These are phyloP conservation scores for Microcera coccophila DNA, from an alignment of 2,329 filamentous ascomycete species.

Conservation along the genomic window DNA sequence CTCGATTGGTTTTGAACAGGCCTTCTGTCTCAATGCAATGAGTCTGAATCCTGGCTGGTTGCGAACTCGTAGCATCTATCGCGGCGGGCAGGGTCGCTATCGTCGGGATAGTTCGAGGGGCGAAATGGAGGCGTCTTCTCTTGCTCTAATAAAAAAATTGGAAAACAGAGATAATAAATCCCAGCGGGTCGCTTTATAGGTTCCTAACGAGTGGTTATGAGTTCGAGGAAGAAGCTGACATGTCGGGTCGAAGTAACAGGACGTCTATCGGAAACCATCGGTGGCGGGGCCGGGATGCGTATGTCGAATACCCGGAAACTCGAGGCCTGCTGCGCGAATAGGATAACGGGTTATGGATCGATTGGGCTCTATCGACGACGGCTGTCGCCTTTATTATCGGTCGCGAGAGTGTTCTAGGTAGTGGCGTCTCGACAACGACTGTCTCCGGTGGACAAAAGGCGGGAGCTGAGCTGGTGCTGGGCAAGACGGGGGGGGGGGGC, in stretches of 20 bases:
- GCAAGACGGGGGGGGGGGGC: slow-evolving; percentile 19
- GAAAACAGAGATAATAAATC: background rate
- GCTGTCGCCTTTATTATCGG: slow-evolving; percentile 12
- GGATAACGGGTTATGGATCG: too few species aligned
- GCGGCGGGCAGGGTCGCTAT: slow-evolving; percentile 4
- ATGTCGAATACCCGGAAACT: background rate
- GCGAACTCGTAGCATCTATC: slow-evolving; percentile 19
- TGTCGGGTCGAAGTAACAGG: slow-evolving; percentile 17
- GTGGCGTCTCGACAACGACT: background rate
- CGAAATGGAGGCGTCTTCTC: background rate
- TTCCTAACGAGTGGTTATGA: slow-evolving; percentile 12
- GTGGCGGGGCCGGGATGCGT: slow-evolving; percentile 6
- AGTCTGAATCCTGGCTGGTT: slow-evolving; percentile 12
- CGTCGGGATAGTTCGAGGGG: slow-evolving; percentile 2
- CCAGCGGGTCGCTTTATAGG: slow-evolving; percentile 7
- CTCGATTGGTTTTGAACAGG: slow-evolving; percentile 18
- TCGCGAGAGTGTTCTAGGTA: slow-evolving; percentile 6
- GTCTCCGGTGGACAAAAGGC: background rate
- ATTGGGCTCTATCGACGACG: slow-evolving; percentile 10
- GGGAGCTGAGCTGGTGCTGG: background rate
- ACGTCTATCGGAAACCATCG: slow-evolving; percentile 24
- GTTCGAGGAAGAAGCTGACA: slow-evolving; percentile 16
- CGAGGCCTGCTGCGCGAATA: slow-evolving; percentile 4
- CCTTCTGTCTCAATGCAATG: slow-evolving; percentile 16
- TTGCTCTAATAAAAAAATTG: background rate